Conservation (phyloP, 345 rosid species). For the Durio zibethinus region DNA sequence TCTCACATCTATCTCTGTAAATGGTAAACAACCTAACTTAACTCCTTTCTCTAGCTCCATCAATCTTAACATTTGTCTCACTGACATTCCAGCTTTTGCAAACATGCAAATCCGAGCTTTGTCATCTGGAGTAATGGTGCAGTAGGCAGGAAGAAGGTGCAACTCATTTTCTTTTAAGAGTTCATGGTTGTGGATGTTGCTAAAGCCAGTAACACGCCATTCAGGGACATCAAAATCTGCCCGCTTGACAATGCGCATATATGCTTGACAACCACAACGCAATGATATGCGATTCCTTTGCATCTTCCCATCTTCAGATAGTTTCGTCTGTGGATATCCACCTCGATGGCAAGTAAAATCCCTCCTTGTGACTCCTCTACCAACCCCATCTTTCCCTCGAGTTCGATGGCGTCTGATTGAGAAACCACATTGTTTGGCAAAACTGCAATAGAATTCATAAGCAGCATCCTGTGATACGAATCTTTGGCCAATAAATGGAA, state of each 20-base stretch:
- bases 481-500: constrained; percentile 57
- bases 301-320: constrained; percentile 52
- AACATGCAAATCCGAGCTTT: constrained; percentile 59
- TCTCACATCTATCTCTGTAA: constrained; percentile 59
- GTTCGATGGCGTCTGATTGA: constrained; percentile 61
- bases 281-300: constrained; percentile 60
- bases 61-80: constrained; percentile 58
- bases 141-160: constrained; percentile 44
- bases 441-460: constrained; percentile 60
- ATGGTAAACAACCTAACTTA: constrained; percentile 60
- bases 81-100: constrained; percentile 72
- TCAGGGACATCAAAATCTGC: constrained; percentile 56
- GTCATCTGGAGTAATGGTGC: constrained; percentile 48
- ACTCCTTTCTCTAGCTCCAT: constrained; percentile 73
- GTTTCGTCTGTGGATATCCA: constrained; percentile 49
- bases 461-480: constrained; percentile 66
- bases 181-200: constrained; percentile 56
- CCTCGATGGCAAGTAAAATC: constrained; percentile 65
- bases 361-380: constrained; percentile 59
- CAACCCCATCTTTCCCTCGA: constrained; percentile 60
- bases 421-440: constrained; percentile 61
- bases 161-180: constrained; percentile 42
- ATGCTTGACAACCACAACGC: constrained; percentile 42
- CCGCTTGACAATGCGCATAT: constrained; percentile 23
- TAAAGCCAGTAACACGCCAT: constrained; percentile 60